phyloP scores from a whole-genome alignment of 805 yeast genomes.

The Suhomyces emberorum region DNA sequence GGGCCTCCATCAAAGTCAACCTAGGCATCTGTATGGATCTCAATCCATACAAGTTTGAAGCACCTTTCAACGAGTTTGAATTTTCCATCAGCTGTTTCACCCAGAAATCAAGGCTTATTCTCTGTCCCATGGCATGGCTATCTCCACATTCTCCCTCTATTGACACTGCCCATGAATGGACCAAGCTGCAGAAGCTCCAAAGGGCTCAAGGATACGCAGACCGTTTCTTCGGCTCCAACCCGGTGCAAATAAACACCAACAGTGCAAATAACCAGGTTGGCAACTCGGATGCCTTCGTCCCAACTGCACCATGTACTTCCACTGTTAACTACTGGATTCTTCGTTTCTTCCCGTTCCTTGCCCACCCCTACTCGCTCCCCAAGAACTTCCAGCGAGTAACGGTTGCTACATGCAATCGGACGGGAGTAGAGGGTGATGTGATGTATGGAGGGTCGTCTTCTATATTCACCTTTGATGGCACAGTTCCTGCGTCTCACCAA shows the following conservation, averaged over 20 bases:
- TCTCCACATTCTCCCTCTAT: slow-evolving; percentile 46
- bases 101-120: slow-evolving; percentile 50
- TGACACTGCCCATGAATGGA: slow-evolving; percentile 6
- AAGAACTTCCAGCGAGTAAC: slow-evolving; percentile 23
- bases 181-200: slow-evolving; percentile 13
- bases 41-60: slow-evolving; percentile 79
- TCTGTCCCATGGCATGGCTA: slow-evolving; percentile 90
- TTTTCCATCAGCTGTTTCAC: slow-evolving; percentile 53
- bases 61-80: slow-evolving; percentile 75
- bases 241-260: neutral
- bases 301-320: slow-evolving; percentile 40
- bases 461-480: slow-evolving; percentile 49
- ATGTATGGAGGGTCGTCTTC: slow-evolving; percentile 66
- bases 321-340: slow-evolving; percentile 73
- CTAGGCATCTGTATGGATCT: slow-evolving; percentile 95
- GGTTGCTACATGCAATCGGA: slow-evolving; percentile 63
- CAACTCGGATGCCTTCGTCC: slow-evolving; percentile 9
- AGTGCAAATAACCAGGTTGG: neutral
- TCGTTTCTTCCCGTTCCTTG: slow-evolving; percentile 62
- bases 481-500: slow-evolving; percentile 23
- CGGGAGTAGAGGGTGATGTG: slow-evolving; percentile 71
- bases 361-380: slow-evolving; percentile 27
- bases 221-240: slow-evolving; percentile 3
- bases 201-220: slow-evolving; percentile 6
- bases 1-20: slow-evolving; percentile 31